Conservation (phyloP, 2,329 filamentous ascomycete species). For the Penicillium hordei region DNA sequence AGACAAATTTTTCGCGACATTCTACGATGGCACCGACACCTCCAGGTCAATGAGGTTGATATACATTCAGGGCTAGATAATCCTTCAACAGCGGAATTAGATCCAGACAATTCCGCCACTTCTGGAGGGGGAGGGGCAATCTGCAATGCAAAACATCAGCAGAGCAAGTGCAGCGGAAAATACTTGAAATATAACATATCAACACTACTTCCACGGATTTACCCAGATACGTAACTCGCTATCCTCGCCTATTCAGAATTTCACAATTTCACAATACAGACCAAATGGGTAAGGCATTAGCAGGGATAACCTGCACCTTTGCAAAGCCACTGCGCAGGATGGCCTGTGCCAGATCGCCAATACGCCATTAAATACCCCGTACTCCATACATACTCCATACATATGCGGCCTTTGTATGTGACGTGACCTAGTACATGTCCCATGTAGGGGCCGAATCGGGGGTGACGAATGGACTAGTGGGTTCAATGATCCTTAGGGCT, state of each 20-base stretch:
- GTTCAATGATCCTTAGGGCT: constrained; percentile 16
- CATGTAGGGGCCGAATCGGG: constrained; percentile 18
- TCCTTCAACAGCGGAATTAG: constrained; percentile 3
- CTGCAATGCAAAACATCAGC: constrained; percentile 12
- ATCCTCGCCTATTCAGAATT: neutral
- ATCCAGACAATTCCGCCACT: neutral
- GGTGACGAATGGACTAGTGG: constrained; percentile 21
- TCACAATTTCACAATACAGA: neutral
- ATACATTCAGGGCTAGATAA: neutral
- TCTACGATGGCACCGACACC: neutral
- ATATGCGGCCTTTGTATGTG: constrained; percentile 1
- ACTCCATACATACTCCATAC: neutral
- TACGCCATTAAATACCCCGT: constrained; percentile 8
- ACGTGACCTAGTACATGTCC: neutral
- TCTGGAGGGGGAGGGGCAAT: constrained; percentile 8
- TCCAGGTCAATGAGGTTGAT: neutral
- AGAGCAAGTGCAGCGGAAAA: neutral
- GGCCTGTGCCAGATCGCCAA: constrained; percentile 11
- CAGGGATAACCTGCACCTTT: constrained; percentile 2
- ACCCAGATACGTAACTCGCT: neutral
- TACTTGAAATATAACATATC: neutral
- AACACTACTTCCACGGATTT: constrained; percentile 5
- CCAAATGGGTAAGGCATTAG: neutral
- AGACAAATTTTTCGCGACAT: constrained; percentile 1
- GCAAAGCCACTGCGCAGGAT: constrained; percentile 3